These are phyloP conservation scores for Pelargonium cotyledonis DNA, from an alignment of 441 rosid species.

Conservation along the genomic window DNA sequence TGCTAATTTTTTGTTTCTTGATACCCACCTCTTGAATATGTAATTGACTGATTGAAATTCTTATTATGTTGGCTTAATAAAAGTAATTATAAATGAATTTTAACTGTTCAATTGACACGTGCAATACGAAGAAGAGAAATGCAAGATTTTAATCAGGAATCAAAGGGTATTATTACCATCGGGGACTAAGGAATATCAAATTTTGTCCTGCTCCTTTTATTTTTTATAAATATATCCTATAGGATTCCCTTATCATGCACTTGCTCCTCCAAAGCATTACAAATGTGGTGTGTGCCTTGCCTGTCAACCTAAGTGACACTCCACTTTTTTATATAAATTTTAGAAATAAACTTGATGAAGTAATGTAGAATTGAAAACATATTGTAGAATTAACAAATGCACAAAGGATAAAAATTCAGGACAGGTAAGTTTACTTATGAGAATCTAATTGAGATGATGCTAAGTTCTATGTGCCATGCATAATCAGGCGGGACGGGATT, in stretches of 20 bases:
- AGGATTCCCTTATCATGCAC: neutral
- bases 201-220: no score
- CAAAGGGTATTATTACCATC: no score
- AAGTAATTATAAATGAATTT: neutral
- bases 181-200: no score
- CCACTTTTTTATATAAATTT: neutral
- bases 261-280: neutral
- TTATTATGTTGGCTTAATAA: neutral
- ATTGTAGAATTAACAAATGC: neutral
- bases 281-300: neutral
- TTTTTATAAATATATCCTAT: neutral
- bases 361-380: neutral
- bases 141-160: no score
- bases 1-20: neutral
- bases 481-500: neutral
- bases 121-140: neutral
- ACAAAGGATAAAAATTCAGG: neutral
- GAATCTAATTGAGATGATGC: neutral
- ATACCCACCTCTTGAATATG: neutral
- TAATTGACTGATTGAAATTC: neutral
- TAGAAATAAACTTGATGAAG: neutral
- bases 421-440: neutral
- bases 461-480: neutral
- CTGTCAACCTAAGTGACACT: neutral
- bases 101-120: neutral